Evolutionary conservation across 371 early-diverging fungal genomes (phyloP).

Genomic region (Circinella umbellata): DNA sequence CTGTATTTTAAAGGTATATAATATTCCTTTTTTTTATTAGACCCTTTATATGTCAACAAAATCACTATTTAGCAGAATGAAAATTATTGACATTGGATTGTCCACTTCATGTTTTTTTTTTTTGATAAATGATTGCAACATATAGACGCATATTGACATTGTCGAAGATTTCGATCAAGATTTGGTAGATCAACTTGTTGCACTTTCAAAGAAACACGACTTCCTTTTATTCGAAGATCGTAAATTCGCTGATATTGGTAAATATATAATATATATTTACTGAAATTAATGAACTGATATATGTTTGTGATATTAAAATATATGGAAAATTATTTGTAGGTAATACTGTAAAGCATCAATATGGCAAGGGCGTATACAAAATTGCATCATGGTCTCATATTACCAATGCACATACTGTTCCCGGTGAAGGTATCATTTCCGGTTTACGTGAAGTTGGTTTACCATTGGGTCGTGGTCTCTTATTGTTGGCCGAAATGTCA

Average conservation of each 20-base stretch:
- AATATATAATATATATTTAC: not conserved
- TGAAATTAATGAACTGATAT: too few relatives aligned
- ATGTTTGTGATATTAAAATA: not conserved
- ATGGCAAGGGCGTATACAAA: constrained; percentile 86
- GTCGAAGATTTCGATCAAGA: constrained; percentile 91
- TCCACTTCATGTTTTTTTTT: too few relatives aligned
- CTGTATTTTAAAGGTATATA: constrained; percentile 86
- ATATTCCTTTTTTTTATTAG: not conserved
- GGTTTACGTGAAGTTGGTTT: constrained; percentile 88
- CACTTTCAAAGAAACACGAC: constrained; percentile 82
- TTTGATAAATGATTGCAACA: too few relatives aligned
- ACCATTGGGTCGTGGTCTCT: constrained; percentile 80
- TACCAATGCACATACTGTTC: constrained; percentile 92
- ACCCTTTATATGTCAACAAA: too few relatives aligned
- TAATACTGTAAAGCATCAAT: constrained; percentile 95
- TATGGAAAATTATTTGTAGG: constrained; percentile 46
- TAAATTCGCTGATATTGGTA: constrained; percentile 94
- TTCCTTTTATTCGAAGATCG: constrained; percentile 98
- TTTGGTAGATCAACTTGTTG: constrained; percentile 72
- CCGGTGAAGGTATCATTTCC: constrained; percentile 94
- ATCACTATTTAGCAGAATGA: too few relatives aligned
- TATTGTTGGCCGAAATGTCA: constrained; percentile 97
- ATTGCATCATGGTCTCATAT: constrained; percentile 96
- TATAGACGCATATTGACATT: constrained; percentile 93
- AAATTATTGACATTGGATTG: too few relatives aligned